Percentiles rank a stretch among this genome's conserved stretches.
These are phyloP conservation scores for Amanita polypyramis DNA, from an alignment of 768 basidiomycete genomes.

Conservation along the genomic window DNA sequence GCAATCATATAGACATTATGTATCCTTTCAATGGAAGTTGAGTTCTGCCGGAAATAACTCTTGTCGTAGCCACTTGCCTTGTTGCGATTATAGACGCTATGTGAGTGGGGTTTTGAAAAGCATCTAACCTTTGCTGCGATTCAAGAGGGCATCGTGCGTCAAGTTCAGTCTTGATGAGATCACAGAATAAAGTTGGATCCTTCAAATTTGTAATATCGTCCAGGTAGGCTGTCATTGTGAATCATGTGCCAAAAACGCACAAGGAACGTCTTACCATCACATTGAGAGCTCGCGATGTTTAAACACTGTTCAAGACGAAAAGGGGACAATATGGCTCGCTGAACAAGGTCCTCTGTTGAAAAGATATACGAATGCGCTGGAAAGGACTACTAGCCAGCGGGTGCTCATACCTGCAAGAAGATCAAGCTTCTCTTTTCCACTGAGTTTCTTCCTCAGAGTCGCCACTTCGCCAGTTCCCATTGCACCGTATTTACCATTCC, in stretches of 20 bases:
- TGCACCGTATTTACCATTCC: conserved; percentile 68
- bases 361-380: conserved; percentile 12
- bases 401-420: conserved; percentile 53
- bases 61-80: conserved; percentile 28
- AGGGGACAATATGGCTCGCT: conserved; percentile 50
- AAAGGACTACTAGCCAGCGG: conserved; percentile 5
- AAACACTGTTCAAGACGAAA: conserved; percentile 54
- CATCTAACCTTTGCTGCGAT: conserved; percentile 16
- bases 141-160: conserved; percentile 34
- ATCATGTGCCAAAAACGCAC: not conserved
- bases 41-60: not conserved
- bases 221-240: conserved; percentile 38
- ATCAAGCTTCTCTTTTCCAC: conserved; percentile 73
- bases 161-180: conserved; percentile 47
- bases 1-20: conserved; percentile 79
- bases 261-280: conserved; percentile 37
- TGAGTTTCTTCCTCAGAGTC: conserved; percentile 40
- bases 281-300: conserved; percentile 66
- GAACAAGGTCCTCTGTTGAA: conserved; percentile 56
- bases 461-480: conserved; percentile 62
- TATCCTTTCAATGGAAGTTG: conserved; percentile 33
- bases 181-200: conserved; percentile 53
- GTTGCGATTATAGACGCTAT: conserved; percentile 51
- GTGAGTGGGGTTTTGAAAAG: conserved; percentile 31
- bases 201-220: conserved; percentile 61